Evolutionary conservation across 2,329 filamentous ascomycete genomes (phyloP), one percentile per base, ranked within the genome.

Genomic region (Grosmannia huntii): DNA sequence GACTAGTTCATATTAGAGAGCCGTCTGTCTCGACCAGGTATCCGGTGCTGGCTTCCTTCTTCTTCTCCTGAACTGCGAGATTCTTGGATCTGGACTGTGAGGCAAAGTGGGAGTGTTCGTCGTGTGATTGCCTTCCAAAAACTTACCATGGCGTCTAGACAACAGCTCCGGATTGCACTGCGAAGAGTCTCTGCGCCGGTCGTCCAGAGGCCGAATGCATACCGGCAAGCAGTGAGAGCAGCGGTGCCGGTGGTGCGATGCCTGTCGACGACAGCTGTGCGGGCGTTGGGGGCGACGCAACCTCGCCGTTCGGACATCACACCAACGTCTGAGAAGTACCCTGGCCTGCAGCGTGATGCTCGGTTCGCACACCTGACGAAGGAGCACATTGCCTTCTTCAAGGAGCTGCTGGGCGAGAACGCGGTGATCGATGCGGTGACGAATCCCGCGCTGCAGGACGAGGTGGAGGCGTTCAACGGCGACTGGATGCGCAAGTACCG

Each of bases 401-500:
- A 86, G 69, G 76, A 83, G 23, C 73, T 96, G n/a, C 79, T 99
- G 38, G 80, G 81, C 54, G 83, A 86, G 41, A 88, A 87, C 41
- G 90, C 90, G 2, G 78, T 96, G 56, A 82, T 97, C 61, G 91
- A 96, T 69, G 89, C 89, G 55, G 80, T 96, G 57, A 89, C 84
- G 4, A 72, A 82, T 64, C 83, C 91, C 71, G 84, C 74, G 33
- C 70, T 84, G 16, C 75, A 78, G 2, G 87, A 89, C 66, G 94
- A 97, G 68, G 79, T 97, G 63, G 89, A 94, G 69, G 82, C 88
- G 9, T 99, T 90, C 79, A 99, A 99, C 73, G 84, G 85, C 69
- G 94, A 99, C 74, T 99, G 95, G 94, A 96, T 99, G 91, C 86
- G 89, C 72, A 99, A 99, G 75, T 99, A 96, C 76, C 85, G 89